These are phyloP conservation scores for Nemania sp. DNA, from an alignment of 2,329 filamentous ascomycete genomes.

Conservation along the genomic window DNA sequence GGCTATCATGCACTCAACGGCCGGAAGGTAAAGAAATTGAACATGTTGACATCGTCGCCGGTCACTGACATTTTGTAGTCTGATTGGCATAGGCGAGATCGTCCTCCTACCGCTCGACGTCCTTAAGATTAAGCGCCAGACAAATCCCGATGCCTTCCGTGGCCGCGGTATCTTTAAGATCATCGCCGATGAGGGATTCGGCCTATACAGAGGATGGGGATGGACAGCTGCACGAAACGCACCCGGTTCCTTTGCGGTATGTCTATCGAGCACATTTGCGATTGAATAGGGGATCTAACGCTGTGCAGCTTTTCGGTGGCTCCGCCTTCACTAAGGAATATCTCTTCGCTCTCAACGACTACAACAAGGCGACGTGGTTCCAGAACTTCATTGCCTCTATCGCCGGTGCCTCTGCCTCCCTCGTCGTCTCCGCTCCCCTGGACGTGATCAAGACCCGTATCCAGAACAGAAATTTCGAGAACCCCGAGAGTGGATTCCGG, in stretches of 20 bases:
- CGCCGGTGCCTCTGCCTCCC: slow-evolving; percentile 90
- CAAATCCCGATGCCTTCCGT: slow-evolving; percentile 96
- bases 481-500: slow-evolving; percentile 90
- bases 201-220: slow-evolving; percentile 92
- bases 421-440: slow-evolving; percentile 91
- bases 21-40: slow-evolving; percentile 68
- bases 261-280: slow-evolving; percentile 46
- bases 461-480: slow-evolving; percentile 98
- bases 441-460: slow-evolving; percentile 99
- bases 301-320: slow-evolving; percentile 84
- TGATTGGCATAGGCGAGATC: slow-evolving; percentile 98
- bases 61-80: slow-evolving; percentile 57
- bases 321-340: slow-evolving; percentile 98
- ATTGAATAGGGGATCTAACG: slow-evolving; percentile 31
- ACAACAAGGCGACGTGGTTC: slow-evolving; percentile 91
- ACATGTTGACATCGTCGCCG: not conserved
- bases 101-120: slow-evolving; percentile 93
- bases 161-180: slow-evolving; percentile 90
- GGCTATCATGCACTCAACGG: slow-evolving; percentile 95
- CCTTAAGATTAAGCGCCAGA: slow-evolving; percentile 99
- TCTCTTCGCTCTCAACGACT: slow-evolving; percentile 84
- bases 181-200: slow-evolving; percentile 90
- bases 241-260: slow-evolving; percentile 91
- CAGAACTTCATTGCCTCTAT: slow-evolving; percentile 99
- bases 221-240: slow-evolving; percentile 98